Evolutionary conservation across 371 early-diverging fungal genomes (phyloP), one percentile per base, ranked within the genome.

Genomic region (Mucor plumbeus): DNA sequence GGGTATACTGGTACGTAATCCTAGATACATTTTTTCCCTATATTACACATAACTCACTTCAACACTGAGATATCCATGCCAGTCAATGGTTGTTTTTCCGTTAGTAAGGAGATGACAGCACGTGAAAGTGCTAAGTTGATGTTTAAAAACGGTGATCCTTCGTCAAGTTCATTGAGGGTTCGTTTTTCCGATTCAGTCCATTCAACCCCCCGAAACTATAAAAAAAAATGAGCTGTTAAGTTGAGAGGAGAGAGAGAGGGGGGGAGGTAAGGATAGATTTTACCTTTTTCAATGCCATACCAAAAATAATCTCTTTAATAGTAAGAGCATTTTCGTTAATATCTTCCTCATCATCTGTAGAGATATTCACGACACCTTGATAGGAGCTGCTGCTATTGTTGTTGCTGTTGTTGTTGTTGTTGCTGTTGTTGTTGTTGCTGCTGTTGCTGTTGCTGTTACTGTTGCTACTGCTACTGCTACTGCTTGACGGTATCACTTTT

Each of bases 311-410:
- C 31, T 59, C 44, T 26, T 59, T 43, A 21, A 43, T 43, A 59
- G 43, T 59, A 59, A 59, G 59, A 59, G 43, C 59, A 59, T 59
- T 59, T 59, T 59, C 43, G 59, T 59, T 59, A 43, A 59, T 31
- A 43, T 59, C 59, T 59, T 59, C 59, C 17, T 59, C 43, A 59
- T 59, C 59, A 59, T 59, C 59, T 59, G 59, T 59, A 40, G 26
- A 43, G 3, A 43, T 11, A 43, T 59, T 59, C 59, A 59, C 59
- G 36, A 59, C 59, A 43, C 43, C 31, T 41, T 41, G 41, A 41
- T 41, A 41, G 41, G 41, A 41, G 7, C 41, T 61, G 61, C 48
- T 47, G 48, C 48, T 47, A 31, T n/a, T 33, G 14, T 58, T 58
- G 58, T 31, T 59, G 44, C 21, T 40, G 59, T 15, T 43, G 33